Evolutionary conservation across 257 asterid genomes (phyloP), one percentile per base, ranked within the genome.

Genomic region (Lantana camara): DNA sequence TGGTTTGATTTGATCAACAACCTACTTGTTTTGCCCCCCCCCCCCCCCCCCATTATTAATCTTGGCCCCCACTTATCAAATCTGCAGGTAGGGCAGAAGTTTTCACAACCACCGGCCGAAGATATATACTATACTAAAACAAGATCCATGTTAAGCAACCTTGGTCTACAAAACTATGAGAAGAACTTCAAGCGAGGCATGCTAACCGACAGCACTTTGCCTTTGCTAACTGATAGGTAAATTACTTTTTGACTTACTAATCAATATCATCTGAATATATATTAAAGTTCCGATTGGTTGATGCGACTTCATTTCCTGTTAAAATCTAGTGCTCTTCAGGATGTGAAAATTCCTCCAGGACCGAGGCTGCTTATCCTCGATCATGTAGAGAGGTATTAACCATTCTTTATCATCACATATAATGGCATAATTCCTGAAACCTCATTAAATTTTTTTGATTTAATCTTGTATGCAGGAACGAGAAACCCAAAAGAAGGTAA

Each of bases 281-380:
- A 29, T 58, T 16, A 13, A 70, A 23, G 16, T 64, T 17, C 21
- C 0, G 17, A 7, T 55, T 21, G 12, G 11, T 16, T 9, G 12
- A 60, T 17, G 13, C 16, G 24, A 3, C 7, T 60, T 7, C 32
- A 1, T 44, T 66, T 63, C 37, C 20, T 48, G 15, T 57, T 15
- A 5, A 53, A 51, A 24, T 49, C 48, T 79, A 90, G 97, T 67
- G 95, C 97, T 60, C 90, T 90, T 21, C 80, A 87, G 77, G 97
- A 91, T 61, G 96, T 82, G 77, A 81, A 72, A 51, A 88, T 91
- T 49, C 97, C 97, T 54, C 96, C 96, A 0, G 96, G 96, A 49
- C 96, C 97, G 64, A 83, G 97, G 71, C 83, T 91, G 63, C 86
- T 88, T 52, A 91, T 91, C 76, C 91, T 91, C 5, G 91, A 88